A percentile compares a stretch with the other conserved stretches of the same genome.
phyloP scores from a whole-genome alignment of 2,329 filamentous ascomycete species.

The Penicillium sp. region DNA sequence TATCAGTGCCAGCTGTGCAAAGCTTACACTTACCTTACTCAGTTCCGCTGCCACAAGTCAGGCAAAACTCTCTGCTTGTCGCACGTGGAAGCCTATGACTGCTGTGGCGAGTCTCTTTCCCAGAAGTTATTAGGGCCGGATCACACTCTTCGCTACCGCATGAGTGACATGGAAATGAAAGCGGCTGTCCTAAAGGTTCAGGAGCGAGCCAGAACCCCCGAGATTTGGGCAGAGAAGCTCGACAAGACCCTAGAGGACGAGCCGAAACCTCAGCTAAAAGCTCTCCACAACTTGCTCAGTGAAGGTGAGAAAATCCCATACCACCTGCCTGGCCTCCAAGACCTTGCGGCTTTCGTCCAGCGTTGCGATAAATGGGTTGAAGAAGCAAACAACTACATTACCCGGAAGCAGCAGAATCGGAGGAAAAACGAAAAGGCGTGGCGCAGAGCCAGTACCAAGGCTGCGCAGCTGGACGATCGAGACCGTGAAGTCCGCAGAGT shows the following conservation, averaged over 20 bases:
- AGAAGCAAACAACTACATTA: slow-evolving; percentile 92
- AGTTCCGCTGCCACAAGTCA: slow-evolving; percentile 77
- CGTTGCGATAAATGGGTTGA: slow-evolving; percentile 97
- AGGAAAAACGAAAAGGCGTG: slow-evolving; percentile 89
- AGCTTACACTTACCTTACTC: slow-evolving; percentile 81
- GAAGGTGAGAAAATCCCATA: slow-evolving; percentile 97
- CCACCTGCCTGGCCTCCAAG: slow-evolving; percentile 74
- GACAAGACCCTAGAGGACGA: slow-evolving; percentile 79
- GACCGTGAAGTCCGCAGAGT: slow-evolving; percentile 82
- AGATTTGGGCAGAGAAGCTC: slow-evolving; percentile 86
- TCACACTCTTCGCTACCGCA: slow-evolving; percentile 73
- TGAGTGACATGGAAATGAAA: slow-evolving; percentile 65
- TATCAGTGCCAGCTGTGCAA: slow-evolving; percentile 92
- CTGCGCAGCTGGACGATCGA: slow-evolving; percentile 76
- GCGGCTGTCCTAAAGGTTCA: slow-evolving; percentile 68
- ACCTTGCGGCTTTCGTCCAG: slow-evolving; percentile 84
- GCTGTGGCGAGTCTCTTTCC: slow-evolving; percentile 65
- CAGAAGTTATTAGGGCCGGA: slow-evolving; percentile 65
- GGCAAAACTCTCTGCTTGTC: slow-evolving; percentile 77
- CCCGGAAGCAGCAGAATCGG: slow-evolving; percentile 94
- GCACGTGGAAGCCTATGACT: slow-evolving; percentile 75
- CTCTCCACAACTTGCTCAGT: slow-evolving; percentile 73
- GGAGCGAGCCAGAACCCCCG: slow-evolving; percentile 80
- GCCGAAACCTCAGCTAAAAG: slow-evolving; percentile 77
- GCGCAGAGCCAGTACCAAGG: slow-evolving; percentile 67